phyloP scores from a whole-genome alignment of 257 asterid genomes.

The Perilla frutescens region DNA sequence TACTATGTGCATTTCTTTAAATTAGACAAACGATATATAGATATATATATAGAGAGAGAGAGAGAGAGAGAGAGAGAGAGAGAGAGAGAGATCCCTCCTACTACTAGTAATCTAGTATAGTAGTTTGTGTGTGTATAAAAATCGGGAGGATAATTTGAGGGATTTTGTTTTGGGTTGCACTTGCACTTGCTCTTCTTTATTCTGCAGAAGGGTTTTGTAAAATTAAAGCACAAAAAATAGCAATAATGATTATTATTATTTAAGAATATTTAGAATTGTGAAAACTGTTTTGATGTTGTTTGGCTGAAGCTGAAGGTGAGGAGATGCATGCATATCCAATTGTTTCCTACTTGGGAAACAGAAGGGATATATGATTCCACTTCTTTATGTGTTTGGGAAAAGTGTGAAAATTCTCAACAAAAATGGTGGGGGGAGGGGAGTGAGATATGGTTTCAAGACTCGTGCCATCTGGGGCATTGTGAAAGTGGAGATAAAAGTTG shows the following conservation, averaged over 20 bases:
- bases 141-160: slow-evolving; percentile 28
- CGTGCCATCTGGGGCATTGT: slow-evolving; percentile 57
- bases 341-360: slow-evolving; percentile 38
- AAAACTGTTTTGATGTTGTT: background rate
- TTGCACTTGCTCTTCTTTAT: slow-evolving; percentile 15
- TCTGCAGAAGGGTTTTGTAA: slow-evolving; percentile 27
- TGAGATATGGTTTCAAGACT: slow-evolving; percentile 3
- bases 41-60: no score
- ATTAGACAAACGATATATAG: slow-evolving; percentile 17
- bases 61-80: background rate
- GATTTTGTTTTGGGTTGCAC: slow-evolving; percentile 20
- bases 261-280: no score
- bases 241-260: no score
- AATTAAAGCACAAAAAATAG: slow-evolving; percentile 3
- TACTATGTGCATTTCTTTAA: background rate
- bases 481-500: slow-evolving; percentile 16
- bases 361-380: slow-evolving; percentile 20
- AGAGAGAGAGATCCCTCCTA: slow-evolving; percentile 6
- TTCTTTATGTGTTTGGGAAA: slow-evolving; percentile 25
- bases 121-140: slow-evolving; percentile 26
- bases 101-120: no score
- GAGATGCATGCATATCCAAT: slow-evolving; percentile 31
- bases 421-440: slow-evolving; percentile 27
- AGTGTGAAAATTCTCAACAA: slow-evolving; percentile 24
- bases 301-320: no score